Percentiles rank a stretch among this genome's conserved stretches.
Evolutionary conservation across 768 basidiomycete species (phyloP).

Genomic region (Naganishia vishniacii): DNA sequence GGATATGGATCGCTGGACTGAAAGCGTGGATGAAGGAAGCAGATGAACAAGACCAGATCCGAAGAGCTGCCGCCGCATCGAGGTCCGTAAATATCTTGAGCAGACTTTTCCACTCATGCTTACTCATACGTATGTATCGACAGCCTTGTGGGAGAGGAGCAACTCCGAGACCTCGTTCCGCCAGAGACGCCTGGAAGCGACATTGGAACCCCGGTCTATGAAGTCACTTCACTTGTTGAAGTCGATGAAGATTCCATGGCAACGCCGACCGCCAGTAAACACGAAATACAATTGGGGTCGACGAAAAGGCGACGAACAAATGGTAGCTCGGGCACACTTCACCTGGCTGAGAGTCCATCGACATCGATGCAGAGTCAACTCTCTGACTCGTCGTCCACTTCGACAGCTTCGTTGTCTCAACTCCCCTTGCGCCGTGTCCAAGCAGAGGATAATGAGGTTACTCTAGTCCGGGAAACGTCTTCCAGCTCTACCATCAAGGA

Average conservation of each 20-base stretch:
- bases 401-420: background rate
- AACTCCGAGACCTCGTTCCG: background rate
- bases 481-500: constrained; percentile 49
- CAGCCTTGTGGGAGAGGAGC: background rate
- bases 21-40: constrained; percentile 67
- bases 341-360: background rate
- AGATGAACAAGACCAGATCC: constrained; percentile 38
- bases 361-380: background rate
- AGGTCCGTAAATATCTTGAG: background rate
- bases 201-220: constrained; percentile 1
- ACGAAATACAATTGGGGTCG: constrained; percentile 18
- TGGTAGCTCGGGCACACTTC: background rate
- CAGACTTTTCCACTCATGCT: background rate
- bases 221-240: background rate
- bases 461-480: constrained; percentile 54
- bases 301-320: constrained; percentile 4
- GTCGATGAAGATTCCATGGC: constrained; percentile 14
- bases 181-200: background rate
- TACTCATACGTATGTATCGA: background rate
- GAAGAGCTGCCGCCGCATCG: background rate
- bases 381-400: background rate
- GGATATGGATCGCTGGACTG: constrained; percentile 65
- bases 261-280: constrained; percentile 15
- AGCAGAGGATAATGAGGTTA: constrained; percentile 41
- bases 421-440: background rate